Conservation (phyloP, 345 rosid species). For the Lagerstroemia speciosa region DNA sequence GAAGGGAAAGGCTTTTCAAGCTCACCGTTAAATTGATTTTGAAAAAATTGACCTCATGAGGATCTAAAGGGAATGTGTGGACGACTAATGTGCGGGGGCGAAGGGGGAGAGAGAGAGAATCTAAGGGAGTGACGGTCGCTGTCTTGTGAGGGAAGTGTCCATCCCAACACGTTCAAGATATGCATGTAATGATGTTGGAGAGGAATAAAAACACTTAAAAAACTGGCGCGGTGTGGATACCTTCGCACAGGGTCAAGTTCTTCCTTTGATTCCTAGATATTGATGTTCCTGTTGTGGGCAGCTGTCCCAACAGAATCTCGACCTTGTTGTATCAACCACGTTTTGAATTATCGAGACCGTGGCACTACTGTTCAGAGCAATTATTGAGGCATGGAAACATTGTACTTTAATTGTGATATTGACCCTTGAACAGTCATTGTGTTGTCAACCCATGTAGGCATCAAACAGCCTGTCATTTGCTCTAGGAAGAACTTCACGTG, state of each 20-base stretch:
- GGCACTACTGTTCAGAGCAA: background rate
- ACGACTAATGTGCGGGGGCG: background rate
- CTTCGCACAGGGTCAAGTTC: background rate
- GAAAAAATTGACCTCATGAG: background rate
- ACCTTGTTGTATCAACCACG: background rate
- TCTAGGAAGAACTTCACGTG: too few species aligned
- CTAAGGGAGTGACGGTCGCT: background rate
- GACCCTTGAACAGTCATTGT: background rate
- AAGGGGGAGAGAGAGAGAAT: background rate
- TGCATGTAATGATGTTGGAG: background rate
- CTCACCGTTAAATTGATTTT: background rate
- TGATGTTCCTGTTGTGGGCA: background rate
- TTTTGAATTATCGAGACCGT: background rate
- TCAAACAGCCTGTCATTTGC: too few species aligned
- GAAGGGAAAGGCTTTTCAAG: background rate
- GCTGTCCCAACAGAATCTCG: background rate
- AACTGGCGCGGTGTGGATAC: background rate
- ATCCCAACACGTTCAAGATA: background rate
- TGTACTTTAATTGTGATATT: background rate
- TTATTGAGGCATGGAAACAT: background rate
- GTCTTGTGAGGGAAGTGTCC: background rate
- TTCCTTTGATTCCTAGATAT: background rate
- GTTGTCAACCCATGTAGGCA: too few species aligned
- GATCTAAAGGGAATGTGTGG: too few species aligned
- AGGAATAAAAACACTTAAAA: background rate